Evolutionary conservation across 495 filamentous ascomycete genomes (phyloP), one percentile per base, ranked within the genome.

Genomic region (Podospora pseudoanserina): DNA sequence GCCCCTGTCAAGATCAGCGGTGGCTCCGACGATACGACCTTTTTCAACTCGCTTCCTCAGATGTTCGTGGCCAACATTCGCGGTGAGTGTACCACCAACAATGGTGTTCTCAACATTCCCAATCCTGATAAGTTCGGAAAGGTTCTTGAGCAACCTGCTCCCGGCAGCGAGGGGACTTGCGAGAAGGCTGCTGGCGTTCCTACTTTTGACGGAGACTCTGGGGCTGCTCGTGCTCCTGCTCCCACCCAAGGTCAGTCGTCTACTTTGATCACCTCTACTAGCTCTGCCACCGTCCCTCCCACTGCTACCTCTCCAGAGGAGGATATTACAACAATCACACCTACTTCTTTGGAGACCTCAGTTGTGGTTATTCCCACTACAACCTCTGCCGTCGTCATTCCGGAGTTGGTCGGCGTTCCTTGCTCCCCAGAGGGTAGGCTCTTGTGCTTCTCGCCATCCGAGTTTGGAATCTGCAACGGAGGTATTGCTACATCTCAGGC

Each of bases 1-100:
- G 89, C 88, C 4, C 86, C 89, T 27, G 83, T 94, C n/a, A 86
- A 83, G 15, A 85, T 96, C 72, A 81, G 60, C 0, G 75, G 73
- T 54, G 80, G 85, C 39, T 58, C 70, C 4, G 69, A 68, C 18
- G 70, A 76, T 23, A 61, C 58, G 2, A 65, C 67, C 6, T 73
- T 74, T 27, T 76, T 78, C 67, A 65, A 79, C 70, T 34, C 39
- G 3, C 79, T 85, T 55, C 89, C 89, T 0, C 75, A 81, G 6
- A 77, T 90, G 65, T 90, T 89, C 74, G 72, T 83, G 4, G 87
- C 88, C 65, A 90, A 91, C 64, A 77, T 90, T 34, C 64, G 69
- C 18, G 67, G 67, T 3, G 64, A 77, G 68, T 73, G 72, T 54
- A 67, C 58, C 55, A 73, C 70, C 5, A 73, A 75, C 9, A 15